Evolutionary conservation across 352 stramenopile genomes (phyloP), one percentile per base, ranked within the genome.

Genomic region (Phytophthora sansomeana): DNA sequence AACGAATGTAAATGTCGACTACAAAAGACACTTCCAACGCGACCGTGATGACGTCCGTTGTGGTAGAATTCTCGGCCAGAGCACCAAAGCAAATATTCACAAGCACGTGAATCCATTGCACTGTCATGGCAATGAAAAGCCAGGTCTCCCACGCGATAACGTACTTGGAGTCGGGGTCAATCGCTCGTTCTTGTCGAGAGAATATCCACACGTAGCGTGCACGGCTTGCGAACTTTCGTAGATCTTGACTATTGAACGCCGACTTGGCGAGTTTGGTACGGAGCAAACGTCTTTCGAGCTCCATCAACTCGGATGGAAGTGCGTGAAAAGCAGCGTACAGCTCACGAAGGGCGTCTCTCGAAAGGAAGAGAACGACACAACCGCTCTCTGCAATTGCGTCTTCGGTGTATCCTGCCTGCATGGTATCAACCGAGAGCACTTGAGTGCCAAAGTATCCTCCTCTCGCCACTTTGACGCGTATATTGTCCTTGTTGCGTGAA

Each of bases 351-450:
- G 76, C 71, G 6, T 77, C 62, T n/a, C 72, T 73, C 2, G 76
- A 73, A 3, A 89, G 21, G 26, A 78, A 84, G 4, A 89, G 32
- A 35, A 87, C 55, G 5, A 89, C 69, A 30, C 78, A 85, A 0
- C 78, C 74, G 24, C 77, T 85, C 17, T 79, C 73, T 1, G 80
- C 74, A 7, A 65, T 76, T 32, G 78, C 67, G 21, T 67, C 56
- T 44, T 85, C 76, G 1, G 47, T 69, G 33, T 89, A 83, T n/a
- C 78, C 78, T 17, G 30, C 19, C 9, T 66, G 38, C n/a, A 57
- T 62, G 1, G 36, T 50, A 10, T 56, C 17, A 2, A 42, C 17
- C 13, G 70, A 55, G 0, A 87, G 55, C 8, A 79, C 58, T n/a
- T 67, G 64, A 14, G 67, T 77, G 4, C 77, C 78, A 13, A 87